Conservation (phyloP, 805 yeast species). For the Ogataea kodamae region DNA sequence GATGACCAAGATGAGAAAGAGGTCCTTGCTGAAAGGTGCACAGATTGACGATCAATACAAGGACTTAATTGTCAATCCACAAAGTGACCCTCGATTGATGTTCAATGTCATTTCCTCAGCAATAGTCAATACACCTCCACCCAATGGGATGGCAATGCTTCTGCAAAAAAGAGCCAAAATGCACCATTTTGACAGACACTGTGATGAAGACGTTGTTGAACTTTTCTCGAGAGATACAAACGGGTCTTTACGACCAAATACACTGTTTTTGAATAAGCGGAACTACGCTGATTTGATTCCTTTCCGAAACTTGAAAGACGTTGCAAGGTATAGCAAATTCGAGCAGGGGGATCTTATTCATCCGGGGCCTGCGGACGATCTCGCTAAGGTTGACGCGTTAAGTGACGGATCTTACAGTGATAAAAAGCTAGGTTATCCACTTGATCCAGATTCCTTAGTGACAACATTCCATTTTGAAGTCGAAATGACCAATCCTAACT, state of each 20-base stretch:
- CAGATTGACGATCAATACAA: constrained; percentile 37
- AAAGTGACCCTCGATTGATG: constrained; percentile 69
- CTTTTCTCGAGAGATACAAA: constrained; percentile 60
- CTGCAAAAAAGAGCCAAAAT: constrained; percentile 62
- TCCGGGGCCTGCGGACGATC: constrained; percentile 41
- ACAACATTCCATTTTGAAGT: constrained; percentile 73
- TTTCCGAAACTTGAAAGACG: constrained; percentile 33
- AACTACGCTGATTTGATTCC: constrained; percentile 72
- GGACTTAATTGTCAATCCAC: constrained; percentile 47
- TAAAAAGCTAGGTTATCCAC: constrained; percentile 45
- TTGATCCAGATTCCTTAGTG: constrained; percentile 54
- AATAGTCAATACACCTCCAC: constrained; percentile 90
- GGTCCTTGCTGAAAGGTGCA: constrained; percentile 35
- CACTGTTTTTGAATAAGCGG: constrained; percentile 56
- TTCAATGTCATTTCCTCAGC: constrained; percentile 88
- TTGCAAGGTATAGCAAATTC: constrained; percentile 16
- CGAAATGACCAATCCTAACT: constrained; percentile 44
- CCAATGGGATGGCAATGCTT: constrained; percentile 75
- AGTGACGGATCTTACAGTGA: constrained; percentile 12
- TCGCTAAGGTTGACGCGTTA: constrained; percentile 11
- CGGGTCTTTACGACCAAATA: constrained; percentile 44
- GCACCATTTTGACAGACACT: constrained; percentile 61
- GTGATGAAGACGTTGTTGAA: constrained; percentile 81
- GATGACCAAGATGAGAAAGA: constrained; percentile 49
- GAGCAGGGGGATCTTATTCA: constrained; percentile 29